These are phyloP conservation scores for Ananas comosus DNA, from an alignment of 176 grass and related monocot species.

Conservation along the genomic window DNA sequence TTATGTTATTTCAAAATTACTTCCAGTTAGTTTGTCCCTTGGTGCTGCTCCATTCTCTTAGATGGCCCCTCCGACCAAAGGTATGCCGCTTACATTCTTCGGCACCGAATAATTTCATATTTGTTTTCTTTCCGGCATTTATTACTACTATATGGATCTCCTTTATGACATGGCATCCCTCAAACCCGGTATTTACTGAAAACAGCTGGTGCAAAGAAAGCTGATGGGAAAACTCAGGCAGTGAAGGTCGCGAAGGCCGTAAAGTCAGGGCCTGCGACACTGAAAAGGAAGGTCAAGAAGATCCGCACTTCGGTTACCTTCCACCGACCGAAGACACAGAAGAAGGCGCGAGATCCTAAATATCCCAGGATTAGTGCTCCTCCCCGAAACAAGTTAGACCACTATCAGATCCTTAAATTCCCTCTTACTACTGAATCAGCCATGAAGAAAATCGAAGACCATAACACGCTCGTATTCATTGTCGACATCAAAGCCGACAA, in stretches of 20 bases:
- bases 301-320: constrained; percentile 17
- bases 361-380: constrained; percentile 12
- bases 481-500: constrained; percentile 40
- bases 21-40: background rate
- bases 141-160: no score
- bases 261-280: background rate
- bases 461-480: constrained; percentile 49
- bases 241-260: constrained; percentile 9
- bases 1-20: background rate
- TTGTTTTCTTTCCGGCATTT: background rate
- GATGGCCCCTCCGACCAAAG: constrained; percentile 22
- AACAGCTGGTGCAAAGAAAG: background rate
- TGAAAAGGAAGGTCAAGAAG: constrained; percentile 1
- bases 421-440: constrained; percentile 37
- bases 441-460: constrained; percentile 40
- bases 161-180: background rate
- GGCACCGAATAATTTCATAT: background rate
- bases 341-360: constrained; percentile 7
- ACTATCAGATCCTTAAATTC: constrained; percentile 35
- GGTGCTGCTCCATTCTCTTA: background rate
- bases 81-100: background rate
- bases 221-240: constrained; percentile 15
- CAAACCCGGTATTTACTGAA: background rate
- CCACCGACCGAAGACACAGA: constrained; percentile 2
- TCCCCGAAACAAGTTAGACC: constrained; percentile 16